Evolutionary conservation across 129 eudicot species (phyloP), one percentile per base, ranked within the genome.

Genomic region (Pseudognaphalium luteoalbum): DNA sequence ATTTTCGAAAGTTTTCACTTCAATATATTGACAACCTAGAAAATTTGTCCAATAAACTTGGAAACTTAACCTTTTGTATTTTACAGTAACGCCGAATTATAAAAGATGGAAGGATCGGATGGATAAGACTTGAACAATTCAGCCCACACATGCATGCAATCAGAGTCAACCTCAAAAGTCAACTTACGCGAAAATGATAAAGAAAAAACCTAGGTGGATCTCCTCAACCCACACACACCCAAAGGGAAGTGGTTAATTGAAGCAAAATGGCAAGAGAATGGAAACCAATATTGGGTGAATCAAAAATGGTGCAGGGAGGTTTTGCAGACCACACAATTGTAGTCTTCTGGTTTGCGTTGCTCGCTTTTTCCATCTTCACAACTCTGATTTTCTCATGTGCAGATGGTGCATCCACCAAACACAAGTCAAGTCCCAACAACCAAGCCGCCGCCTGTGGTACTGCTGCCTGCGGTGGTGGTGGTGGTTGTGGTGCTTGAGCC

Each of bases 401-500:
- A 9, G 76, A 70, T 70, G 82, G 76, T 32, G 71, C 39, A 6
- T 20, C 28, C 4, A 12, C 76, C 51, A 78, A 61, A 44, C 29
- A 37, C 30, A 34, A 70, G 41, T 78, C 82, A 5, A 59, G 30
- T 14, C 76, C 82, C 3, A 3, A 66, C 54, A 70, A 78, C 82
- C 69, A 78, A 8, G 65, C 76, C 5, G 25, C 82, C 19, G 71
- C 64, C 30, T 68, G 81, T 58, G 76, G 81, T 5, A 75, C 69
- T 1, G 81, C 69, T 1, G 71, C 70, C 11, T 69, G 81, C 9
- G 29, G 81, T 12, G 81, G 81, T 11, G 81, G 81, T 25, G 81
- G 81, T 11, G 81, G 81, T 25, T 78, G 81, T 44, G 81, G 81
- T 10, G 82, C 63, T 30, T 70, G 20, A 59, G 22, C 33, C 37